Evolutionary conservation across 2,329 filamentous ascomycete species (phyloP).

Genomic region (Triangularia setosa): DNA sequence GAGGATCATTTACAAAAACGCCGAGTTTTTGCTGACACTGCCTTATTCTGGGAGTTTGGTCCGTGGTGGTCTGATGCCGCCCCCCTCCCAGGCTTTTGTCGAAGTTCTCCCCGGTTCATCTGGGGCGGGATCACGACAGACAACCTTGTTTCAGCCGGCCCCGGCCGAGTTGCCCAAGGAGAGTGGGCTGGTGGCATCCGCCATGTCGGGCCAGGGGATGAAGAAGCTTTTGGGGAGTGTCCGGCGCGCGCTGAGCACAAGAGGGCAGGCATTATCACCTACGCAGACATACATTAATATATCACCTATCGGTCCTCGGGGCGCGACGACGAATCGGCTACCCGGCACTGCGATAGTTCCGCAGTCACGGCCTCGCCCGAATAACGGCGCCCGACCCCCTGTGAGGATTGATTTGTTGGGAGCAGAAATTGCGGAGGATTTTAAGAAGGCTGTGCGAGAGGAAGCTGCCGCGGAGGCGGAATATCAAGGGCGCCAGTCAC

Average conservation of each 20-base stretch:
- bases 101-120: constrained; percentile 55
- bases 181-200: constrained; percentile 46
- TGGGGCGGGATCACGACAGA: constrained; percentile 46
- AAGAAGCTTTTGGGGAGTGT: constrained; percentile 84
- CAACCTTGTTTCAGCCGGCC: constrained; percentile 48
- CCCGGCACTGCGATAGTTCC: constrained; percentile 60
- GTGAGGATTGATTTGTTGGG: constrained; percentile 77
- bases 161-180: constrained; percentile 34
- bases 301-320: constrained; percentile 46
- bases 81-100: constrained; percentile 78
- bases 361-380: constrained; percentile 43
- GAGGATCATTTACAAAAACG: constrained; percentile 48
- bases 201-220: constrained; percentile 70
- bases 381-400: constrained; percentile 44
- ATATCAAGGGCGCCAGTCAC: constrained; percentile 29
- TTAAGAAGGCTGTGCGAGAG: constrained; percentile 69
- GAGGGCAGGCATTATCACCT: constrained; percentile 41
- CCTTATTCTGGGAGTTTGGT: constrained; percentile 81
- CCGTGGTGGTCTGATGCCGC: constrained; percentile 77
- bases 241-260: constrained; percentile 71
- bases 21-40: constrained; percentile 57
- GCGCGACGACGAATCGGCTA: constrained; percentile 54
- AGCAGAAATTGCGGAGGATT: constrained; percentile 73
- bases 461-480: constrained; percentile 47
- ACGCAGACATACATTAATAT: constrained; percentile 48